Base-by-base conservation (phyloP, 345 rosid species). In the Gynandropsis gynandra region DNA sequence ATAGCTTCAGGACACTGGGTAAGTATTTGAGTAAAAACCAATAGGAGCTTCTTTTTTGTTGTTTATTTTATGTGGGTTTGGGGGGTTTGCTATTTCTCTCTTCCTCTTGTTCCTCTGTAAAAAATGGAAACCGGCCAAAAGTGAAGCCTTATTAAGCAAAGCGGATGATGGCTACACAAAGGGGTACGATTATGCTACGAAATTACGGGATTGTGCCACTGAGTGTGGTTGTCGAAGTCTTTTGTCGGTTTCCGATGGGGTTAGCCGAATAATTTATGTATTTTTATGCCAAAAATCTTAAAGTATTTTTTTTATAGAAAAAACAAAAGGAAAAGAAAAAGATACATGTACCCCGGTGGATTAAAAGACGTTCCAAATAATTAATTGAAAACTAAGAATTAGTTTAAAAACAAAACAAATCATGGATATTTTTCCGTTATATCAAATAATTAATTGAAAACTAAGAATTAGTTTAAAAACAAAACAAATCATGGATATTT, bases 141-240 rank as follows among this genome's bases (percentile, higher is more conserved):
- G 52, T 40, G 59, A 42, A 2, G 27, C 42, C 61, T 67, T 61
- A 49, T 48, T 61, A 54, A 66, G 61, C 49, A 59, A 40, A 66
- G 46, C 2, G 5, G 29, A 66, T 14, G 65, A 66, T 52, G 61
- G 59, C 41, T 53, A 58, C 70, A 46, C 58, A 50, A 66, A 66
- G 53, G 70, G 65, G 65, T 32, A 65, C 37, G 9, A 40, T 46
- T 45, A 47, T 27, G 10, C 35, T 34, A 52, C 0, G 20, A 40
- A 53, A 66, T 66, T 66, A 66, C 70, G 42, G 40, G 70, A 47
- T 65, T 66, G 56, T 59, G 65, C 70, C 70, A 66, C 65, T 66
- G 65, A 59, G 70, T 66, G 65, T 64, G 70, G 70, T 59, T 58
- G 61, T 53, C 65, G 65, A 59, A 66, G 61, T 46, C 65, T 66